Base-by-base conservation (phyloP, 176 grass and related monocot species). In the Lolium multiflorum region DNA sequence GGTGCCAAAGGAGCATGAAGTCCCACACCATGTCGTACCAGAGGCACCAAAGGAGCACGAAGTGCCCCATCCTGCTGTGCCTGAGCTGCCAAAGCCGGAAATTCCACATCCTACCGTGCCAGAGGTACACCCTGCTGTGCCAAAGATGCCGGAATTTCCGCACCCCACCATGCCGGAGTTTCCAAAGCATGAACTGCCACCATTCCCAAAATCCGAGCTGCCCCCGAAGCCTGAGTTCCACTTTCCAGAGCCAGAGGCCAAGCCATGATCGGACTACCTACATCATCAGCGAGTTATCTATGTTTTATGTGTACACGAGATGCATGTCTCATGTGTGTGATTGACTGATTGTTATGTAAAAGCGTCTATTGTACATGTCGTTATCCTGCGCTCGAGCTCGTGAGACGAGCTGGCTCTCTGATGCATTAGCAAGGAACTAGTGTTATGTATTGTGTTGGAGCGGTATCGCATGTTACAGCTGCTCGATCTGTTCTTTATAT, bases 201-300 rank as follows among this genome's bases (percentile, higher is more conserved):
- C 59, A 48, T 31, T 60, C 9, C 80, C 86, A 0, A 83, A 83
- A 15, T 38, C 61, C 0, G 86, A 88, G 51, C 9, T 78, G 41
- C 87, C 80, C 3, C 72, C 58, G 2, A 83, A 77, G 73, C 87
- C 86, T 1, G 48, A 77, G 49, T 43, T 52, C 11, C 86, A 82
- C 71, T 67, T 56, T 43, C 59, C 60, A 0, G 24, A 76, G 48
- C 60, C 65, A 15, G 9, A 72, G 35, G 35, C 50, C 20, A 83
- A 83, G 16, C 81, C 81, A 58, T 83, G 64, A 82, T 55, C 26
- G 47, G 26, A 81, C 18, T 52, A 22, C 16, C 20, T 67, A 24
- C 16, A 35, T 64, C 25, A 31, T 15, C 2, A 43, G 41, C 41
- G 4, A 46, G 4, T 64, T 31, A 80, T 80, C 21, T 48, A 20